Base-by-base conservation (phyloP, 495 filamentous ascomycete species). In the Aspergillus leporis region DNA sequence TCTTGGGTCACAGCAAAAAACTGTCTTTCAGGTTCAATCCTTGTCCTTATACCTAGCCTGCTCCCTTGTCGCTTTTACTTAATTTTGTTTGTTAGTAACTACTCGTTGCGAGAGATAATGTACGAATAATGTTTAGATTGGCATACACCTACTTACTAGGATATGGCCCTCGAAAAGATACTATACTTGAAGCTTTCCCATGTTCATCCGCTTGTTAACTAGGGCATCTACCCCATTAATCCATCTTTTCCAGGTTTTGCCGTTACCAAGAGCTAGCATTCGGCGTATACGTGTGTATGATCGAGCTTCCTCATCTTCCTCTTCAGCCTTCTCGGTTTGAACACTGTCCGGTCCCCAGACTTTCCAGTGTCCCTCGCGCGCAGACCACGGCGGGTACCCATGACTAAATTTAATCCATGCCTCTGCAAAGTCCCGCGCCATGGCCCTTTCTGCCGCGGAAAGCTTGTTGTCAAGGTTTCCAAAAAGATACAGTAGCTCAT, bases 401-500 rank as follows among this genome's bases (percentile, higher is more conserved):
- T 74, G 51, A 18, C 50, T 52, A 49, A 71, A 71, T 5, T 59
- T 55, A 28, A 71, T 67, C 69, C 69, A 74, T 19, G 71, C 71
- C 2, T 63, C 46, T 0, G 63, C 61, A 56, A 70, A 67, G 19
- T 68, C 62, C n/a, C 51, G 48, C 9, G 54, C 68, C 67, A 70
- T 70, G 2, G 25, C 18, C 0, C 16, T 19, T 30, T 70, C 70
- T 1, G 47, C 53, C 3, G 61, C 55, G 51, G 61, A 67, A 49
- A 73, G 46, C 49, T 64, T 56, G 16, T 64, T 62, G 10, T 63
- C 57, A 51, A 72, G 31, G 30, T 72, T 72, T 16, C 64, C 63
- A 47, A 67, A 72, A 1, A 69, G 64, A 41, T 73, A 73, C 5
- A 70, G 57, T n/a, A 70, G 58, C 34, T 73, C 70, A 50, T 69